These are phyloP conservation scores for Allantophomopsis cytisporea DNA, from an alignment of 2,329 filamentous ascomycete genomes.

Conservation along the genomic window DNA sequence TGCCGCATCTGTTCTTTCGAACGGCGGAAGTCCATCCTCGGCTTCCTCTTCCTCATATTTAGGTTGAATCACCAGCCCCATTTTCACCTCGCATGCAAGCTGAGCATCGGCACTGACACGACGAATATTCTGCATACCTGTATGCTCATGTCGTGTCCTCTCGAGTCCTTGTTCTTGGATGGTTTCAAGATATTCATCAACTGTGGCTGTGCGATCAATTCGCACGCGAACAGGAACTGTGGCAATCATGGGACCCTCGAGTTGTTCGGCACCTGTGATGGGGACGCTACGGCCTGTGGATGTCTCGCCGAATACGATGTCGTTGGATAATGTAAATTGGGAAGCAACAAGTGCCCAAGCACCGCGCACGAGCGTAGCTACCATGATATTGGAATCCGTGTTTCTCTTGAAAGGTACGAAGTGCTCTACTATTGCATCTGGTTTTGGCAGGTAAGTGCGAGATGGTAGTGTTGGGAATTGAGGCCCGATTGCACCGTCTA, in stretches of 20 bases:
- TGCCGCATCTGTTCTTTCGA: constrained; percentile 18
- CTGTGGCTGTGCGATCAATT: too few relatives aligned
- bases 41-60: constrained; percentile 21
- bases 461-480: constrained; percentile 35
- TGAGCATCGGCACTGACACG: constrained; percentile 10
- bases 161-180: constrained; percentile 31
- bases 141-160: constrained; percentile 25
- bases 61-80: constrained; percentile 11
- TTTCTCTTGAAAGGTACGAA: constrained; percentile 13
- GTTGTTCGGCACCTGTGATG: too few relatives aligned
- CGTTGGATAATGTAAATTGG: too few relatives aligned
- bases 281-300: too few relatives aligned
- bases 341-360: too few relatives aligned
- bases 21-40: constrained; percentile 24
- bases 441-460: constrained; percentile 27
- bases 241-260: too few relatives aligned
- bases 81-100: constrained; percentile 9
- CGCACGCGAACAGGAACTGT: too few relatives aligned
- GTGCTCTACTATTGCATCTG: constrained; percentile 28
- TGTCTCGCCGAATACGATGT: too few relatives aligned
- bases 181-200: constrained; percentile 19
- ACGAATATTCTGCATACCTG: constrained; percentile 12
- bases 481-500: constrained; percentile 28
- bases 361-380: too few relatives aligned
- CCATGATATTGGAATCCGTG: not conserved